These are phyloP conservation scores for Przewalskia tangutica DNA, from an alignment of 257 asterid genomes.

Conservation along the genomic window DNA sequence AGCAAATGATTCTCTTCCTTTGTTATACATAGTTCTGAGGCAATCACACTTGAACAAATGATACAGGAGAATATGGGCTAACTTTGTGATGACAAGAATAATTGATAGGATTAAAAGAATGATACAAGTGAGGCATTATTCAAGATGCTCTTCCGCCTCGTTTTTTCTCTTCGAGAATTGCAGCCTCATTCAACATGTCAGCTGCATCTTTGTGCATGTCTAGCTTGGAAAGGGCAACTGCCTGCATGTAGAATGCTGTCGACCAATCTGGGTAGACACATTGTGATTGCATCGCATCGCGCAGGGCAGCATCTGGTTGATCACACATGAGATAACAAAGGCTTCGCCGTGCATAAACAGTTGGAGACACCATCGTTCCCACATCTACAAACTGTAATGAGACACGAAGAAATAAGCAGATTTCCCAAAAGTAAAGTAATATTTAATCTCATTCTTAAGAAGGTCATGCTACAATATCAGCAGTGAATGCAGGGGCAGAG, in stretches of 20 bases:
- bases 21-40: conserved; percentile 34
- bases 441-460: background rate
- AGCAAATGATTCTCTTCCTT: conserved; percentile 16
- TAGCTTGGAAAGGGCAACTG: conserved; percentile 87
- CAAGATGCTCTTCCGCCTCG: conserved; percentile 51
- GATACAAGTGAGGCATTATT: background rate
- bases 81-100: background rate
- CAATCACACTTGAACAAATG: conserved; percentile 31
- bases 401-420: background rate
- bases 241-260: conserved; percentile 96
- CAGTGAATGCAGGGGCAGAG: background rate
- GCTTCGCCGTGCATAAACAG: conserved; percentile 92
- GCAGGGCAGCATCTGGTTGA: conserved; percentile 92
- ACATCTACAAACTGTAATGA: conserved; percentile 78
- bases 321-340: conserved; percentile 91
- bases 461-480: background rate
- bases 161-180: conserved; percentile 70
- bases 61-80: conserved; percentile 8
- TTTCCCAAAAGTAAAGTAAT: background rate
- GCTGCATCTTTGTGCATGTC: conserved; percentile 97
- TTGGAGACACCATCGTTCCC: conserved; percentile 93
- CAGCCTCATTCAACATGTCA: conserved; percentile 95
- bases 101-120: background rate
- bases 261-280: conserved; percentile 90
- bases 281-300: conserved; percentile 99